Evolutionary conservation across 208 protist genomes (phyloP), one percentile per base, ranked within the genome.

Genomic region (Borovskyia barvae): DNA sequence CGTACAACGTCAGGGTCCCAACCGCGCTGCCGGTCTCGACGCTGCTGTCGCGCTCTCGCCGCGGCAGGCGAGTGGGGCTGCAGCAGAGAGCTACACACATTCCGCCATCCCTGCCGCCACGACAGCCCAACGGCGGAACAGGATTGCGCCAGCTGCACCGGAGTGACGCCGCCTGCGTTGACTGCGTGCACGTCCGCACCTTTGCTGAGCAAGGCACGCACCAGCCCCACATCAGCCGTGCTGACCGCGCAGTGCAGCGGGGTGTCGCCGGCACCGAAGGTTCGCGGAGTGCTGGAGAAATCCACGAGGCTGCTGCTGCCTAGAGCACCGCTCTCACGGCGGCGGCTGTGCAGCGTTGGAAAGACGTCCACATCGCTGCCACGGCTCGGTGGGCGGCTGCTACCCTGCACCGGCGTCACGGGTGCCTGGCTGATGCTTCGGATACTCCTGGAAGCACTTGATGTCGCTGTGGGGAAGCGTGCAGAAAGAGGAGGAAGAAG

Each of bases 181-280:
- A 43, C 56, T 0, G 55, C 56, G 43, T 60, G 37, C 25, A 77
- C 48, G 50, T 86, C 69, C 11, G 83, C 81, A 0, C 78, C 85
- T 49, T 75, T 78, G 24, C 54, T 52, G n/a, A 92, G 66, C 47
- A 94, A 50, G n/a, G 63, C 58, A 15, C 74, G 71, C 22, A 91
- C 80, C n/a, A 89, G 53, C 14, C 45, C 54, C 5, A 78, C 41
- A 49, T 92, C 78, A 1, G 58, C 79, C 5, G 67, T 58, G 39
- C 43, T 52, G n/a, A 86, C 71, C 3, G 87, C 87, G 64, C 56
- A 81, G 50, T 91, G 78, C 46, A 93, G 62, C 19, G 87, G 77
- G 7, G 87, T 71, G 25, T 70, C 49, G 9, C 57, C 60, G 32
- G 36, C 40, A 11, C n/a, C n/a, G n/a, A n/a, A n/a, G n/a, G n/a